Evolutionary conservation across 352 stramenopile species (phyloP).

Genomic region (Phytopythium helicoides): DNA sequence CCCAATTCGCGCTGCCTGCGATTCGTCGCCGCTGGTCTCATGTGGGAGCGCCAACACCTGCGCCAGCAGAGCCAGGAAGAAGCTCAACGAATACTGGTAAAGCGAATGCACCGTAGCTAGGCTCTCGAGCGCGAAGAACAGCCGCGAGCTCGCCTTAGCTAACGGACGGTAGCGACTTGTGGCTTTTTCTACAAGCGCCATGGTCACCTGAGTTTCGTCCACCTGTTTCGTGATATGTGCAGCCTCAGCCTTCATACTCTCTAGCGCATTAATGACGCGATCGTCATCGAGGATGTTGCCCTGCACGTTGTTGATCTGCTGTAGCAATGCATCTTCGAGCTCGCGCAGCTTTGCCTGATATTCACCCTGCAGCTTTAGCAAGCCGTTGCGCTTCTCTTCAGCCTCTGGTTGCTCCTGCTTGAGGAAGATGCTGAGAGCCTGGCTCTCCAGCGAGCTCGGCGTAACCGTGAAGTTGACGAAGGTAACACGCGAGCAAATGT

Average conservation of each 20-base stretch:
- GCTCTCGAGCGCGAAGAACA: slow-evolving; percentile 93
- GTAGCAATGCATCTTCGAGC: slow-evolving; percentile 98
- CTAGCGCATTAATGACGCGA: slow-evolving; percentile 97
- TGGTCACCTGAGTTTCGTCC: slow-evolving; percentile 76
- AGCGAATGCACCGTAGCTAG: slow-evolving; percentile 97
- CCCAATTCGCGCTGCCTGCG: slow-evolving; percentile 42
- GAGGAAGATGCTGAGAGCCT: slow-evolving; percentile 95
- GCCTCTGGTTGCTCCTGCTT: slow-evolving; percentile 97
- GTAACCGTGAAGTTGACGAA: slow-evolving; percentile 99
- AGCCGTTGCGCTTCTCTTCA: slow-evolving; percentile 93
- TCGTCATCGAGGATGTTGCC: slow-evolving; percentile 99
- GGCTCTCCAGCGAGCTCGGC: slow-evolving; percentile 96
- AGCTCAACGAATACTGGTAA: slow-evolving; percentile 98
- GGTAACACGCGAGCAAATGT: slow-evolving; percentile 98
- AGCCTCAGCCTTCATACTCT: slow-evolving; percentile 98
- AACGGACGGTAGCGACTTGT: slow-evolving; percentile 96
- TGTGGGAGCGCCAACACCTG: slow-evolving; percentile 79
- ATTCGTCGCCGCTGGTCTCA: slow-evolving; percentile 6
- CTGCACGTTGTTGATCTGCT: slow-evolving; percentile 98
- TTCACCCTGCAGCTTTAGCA: slow-evolving; percentile 98
- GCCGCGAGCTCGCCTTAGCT: slow-evolving; percentile 78
- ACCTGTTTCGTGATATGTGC: slow-evolving; percentile 93
- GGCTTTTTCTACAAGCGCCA: slow-evolving; percentile 83
- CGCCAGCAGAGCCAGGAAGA: slow-evolving; percentile 96
- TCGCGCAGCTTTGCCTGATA: slow-evolving; percentile 97